A percentile compares a stretch with the other conserved stretches of the same genome.
Conservation (phyloP, 2,329 filamentous ascomycete genomes). For the Verruconis gallopava region DNA sequence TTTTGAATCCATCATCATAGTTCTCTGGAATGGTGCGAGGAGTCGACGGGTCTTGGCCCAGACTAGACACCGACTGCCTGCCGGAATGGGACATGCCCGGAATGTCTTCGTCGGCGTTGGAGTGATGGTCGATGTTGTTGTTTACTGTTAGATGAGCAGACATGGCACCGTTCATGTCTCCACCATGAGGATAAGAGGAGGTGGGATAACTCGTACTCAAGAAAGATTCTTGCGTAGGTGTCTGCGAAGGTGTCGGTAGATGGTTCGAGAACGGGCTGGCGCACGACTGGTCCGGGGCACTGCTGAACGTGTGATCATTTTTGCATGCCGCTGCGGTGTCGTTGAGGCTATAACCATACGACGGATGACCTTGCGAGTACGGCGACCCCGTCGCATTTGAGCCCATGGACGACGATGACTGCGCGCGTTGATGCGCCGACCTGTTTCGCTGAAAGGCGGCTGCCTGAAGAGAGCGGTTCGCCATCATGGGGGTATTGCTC, state of each 20-base stretch:
- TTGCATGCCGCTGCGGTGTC: constrained; percentile 15
- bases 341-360: background rate
- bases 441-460: constrained; percentile 17
- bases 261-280: constrained; percentile 23
- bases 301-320: constrained; percentile 27
- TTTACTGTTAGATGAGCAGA: constrained; percentile 48
- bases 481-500: constrained; percentile 18
- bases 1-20: constrained; percentile 40
- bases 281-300: constrained; percentile 31
- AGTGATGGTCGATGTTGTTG: constrained; percentile 40
- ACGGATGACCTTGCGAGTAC: constrained; percentile 10
- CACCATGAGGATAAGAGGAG: constrained; percentile 29
- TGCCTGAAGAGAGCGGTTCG: constrained; percentile 18
- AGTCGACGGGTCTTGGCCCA: constrained; percentile 47
- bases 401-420: constrained; percentile 26
- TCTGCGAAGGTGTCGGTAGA: constrained; percentile 42
- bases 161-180: constrained; percentile 30
- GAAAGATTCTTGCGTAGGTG: constrained; percentile 39
- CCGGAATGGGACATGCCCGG: constrained; percentile 41
- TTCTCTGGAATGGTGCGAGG: constrained; percentile 42
- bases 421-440: constrained; percentile 25
- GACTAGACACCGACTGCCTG: constrained; percentile 45
- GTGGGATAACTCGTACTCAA: constrained; percentile 33
- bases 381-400: constrained; percentile 16
- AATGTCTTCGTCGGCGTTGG: constrained; percentile 34